phyloP scores from a whole-genome alignment of 805 yeast genomes.

The Zygosaccharomyces siamensis region DNA sequence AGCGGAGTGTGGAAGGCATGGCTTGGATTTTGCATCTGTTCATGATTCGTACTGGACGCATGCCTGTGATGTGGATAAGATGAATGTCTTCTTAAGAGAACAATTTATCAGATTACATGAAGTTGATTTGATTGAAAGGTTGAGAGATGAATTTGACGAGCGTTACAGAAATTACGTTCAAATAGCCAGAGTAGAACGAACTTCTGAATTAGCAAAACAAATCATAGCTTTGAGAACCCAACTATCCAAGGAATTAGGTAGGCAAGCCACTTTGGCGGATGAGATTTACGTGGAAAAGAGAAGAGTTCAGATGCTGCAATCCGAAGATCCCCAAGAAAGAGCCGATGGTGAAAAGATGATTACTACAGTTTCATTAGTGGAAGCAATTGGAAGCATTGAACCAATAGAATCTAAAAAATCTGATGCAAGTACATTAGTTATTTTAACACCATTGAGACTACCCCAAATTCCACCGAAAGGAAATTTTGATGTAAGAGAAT shows the following conservation, averaged over 20 bases:
- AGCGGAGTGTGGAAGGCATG: constrained; percentile 58
- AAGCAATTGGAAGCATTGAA: constrained; percentile 28
- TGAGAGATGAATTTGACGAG: constrained; percentile 73
- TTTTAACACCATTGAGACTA: constrained; percentile 62
- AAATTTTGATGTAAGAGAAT: constrained; percentile 69
- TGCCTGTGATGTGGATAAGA: constrained; percentile 69
- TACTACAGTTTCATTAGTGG: constrained; percentile 64
- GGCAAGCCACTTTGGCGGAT: constrained; percentile 59
- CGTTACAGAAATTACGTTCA: constrained; percentile 72
- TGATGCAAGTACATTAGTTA: constrained; percentile 24
- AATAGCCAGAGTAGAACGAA: constrained; percentile 49
- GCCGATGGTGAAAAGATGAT: constrained; percentile 49
- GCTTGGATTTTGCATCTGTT: constrained; percentile 82
- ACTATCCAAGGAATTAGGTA: constrained; percentile 46
- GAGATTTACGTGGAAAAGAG: constrained; percentile 68
- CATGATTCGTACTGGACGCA: constrained; percentile 99
- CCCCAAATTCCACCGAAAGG: constrained; percentile 79
- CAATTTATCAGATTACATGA: constrained; percentile 76
- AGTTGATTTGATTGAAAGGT: constrained; percentile 61
- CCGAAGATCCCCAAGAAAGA: constrained; percentile 47
- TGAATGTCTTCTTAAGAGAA: constrained; percentile 69
- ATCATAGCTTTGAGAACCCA: constrained; percentile 48
- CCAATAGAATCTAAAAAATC: constrained; percentile 24
- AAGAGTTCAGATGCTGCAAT: constrained; percentile 51
- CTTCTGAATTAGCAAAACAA: constrained; percentile 46